Evolutionary conservation across 768 basidiomycete genomes (phyloP).

Genomic region (Trametes elegans): DNA sequence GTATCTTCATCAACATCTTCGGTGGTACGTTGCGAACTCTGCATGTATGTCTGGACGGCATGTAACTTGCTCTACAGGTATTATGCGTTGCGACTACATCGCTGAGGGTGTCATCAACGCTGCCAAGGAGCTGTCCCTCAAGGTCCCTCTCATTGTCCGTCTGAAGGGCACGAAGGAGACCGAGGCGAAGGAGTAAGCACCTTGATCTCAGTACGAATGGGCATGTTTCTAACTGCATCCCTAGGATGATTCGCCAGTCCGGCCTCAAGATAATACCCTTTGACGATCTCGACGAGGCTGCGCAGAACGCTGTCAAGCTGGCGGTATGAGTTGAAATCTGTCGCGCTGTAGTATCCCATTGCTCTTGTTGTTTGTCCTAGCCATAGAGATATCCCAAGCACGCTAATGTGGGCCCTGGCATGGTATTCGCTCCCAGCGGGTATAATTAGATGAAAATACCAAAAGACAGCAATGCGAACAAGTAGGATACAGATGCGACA

Average conservation of each 20-base stretch:
- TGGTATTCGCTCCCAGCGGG: conserved; percentile 11
- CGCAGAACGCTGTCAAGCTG: conserved; percentile 72
- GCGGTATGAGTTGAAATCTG: conserved; percentile 32
- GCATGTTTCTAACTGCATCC: conserved; percentile 2
- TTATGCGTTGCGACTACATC: conserved; percentile 99
- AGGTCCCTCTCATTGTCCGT: conserved; percentile 87
- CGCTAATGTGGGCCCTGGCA: background rate
- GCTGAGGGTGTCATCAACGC: conserved; percentile 99
- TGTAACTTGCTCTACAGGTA: conserved; percentile 46
- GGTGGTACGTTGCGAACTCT: conserved; percentile 51
- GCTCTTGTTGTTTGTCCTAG: conserved; percentile 8
- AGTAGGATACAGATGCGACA: conserved; percentile 11
- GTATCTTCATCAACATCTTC: conserved; percentile 98
- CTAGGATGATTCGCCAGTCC: conserved; percentile 89
- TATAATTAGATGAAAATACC: conserved; percentile 20
- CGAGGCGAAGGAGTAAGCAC: conserved; percentile 94
- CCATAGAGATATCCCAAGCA: conserved; percentile 13
- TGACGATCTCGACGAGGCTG: conserved; percentile 92
- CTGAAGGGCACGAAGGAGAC: conserved; percentile 96
- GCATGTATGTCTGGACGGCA: background rate
- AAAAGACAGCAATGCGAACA: conserved; percentile 19
- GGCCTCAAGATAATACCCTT: conserved; percentile 92
- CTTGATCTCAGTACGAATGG: conserved; percentile 15
- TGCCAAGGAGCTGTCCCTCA: conserved; percentile 83
- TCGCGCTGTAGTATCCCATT: conserved; percentile 10